phyloP scores from a whole-genome alignment of 345 rosid species.

The Euphorbia peplus region DNA sequence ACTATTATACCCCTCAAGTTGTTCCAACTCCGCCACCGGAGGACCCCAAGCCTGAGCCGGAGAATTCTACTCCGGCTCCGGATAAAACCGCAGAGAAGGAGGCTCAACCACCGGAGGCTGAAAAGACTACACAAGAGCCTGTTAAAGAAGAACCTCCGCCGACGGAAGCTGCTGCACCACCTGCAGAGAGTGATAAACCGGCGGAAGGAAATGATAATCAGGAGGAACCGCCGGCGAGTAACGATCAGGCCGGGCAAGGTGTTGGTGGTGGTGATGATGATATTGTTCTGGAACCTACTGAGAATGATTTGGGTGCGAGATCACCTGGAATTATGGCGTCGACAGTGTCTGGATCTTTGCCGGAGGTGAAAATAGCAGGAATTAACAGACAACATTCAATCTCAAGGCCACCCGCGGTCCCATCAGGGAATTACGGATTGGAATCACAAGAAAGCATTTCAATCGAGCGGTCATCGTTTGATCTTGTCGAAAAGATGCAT shows the following conservation, averaged over 20 bases:
- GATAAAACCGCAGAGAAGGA: conserved; percentile 13
- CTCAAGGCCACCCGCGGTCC: conserved; percentile 33
- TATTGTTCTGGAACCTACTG: conserved; percentile 24
- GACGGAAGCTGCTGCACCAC: conserved; percentile 7
- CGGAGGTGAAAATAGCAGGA: conserved; percentile 41
- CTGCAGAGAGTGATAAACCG: conserved; percentile 28
- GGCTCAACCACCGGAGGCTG: conserved; percentile 4
- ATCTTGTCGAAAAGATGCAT: conserved; percentile 93
- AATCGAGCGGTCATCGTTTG: conserved; percentile 72
- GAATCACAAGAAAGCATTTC: conserved; percentile 57
- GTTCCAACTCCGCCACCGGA: conserved; percentile 26
- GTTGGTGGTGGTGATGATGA: conserved; percentile 27
- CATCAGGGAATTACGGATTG: conserved; percentile 34
- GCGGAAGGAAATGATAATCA: conserved; percentile 11
- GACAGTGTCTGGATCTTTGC: conserved; percentile 40
- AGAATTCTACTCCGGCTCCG: conserved; percentile 9
- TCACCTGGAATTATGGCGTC: conserved; percentile 44
- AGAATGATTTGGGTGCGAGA: conserved; percentile 26
- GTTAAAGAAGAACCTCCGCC: conserved; percentile 2
- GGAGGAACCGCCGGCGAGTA: conserved; percentile 11
- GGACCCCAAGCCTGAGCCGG: conserved; percentile 27
- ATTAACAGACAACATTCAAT: conserved; percentile 48
- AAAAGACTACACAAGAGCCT: conserved; percentile 10
- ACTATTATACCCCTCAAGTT: conserved; percentile 47
- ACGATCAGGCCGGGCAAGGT: neutral